Conservation (phyloP, 768 basidiomycete genomes). For the Clitopilus passeckerianus region DNA sequence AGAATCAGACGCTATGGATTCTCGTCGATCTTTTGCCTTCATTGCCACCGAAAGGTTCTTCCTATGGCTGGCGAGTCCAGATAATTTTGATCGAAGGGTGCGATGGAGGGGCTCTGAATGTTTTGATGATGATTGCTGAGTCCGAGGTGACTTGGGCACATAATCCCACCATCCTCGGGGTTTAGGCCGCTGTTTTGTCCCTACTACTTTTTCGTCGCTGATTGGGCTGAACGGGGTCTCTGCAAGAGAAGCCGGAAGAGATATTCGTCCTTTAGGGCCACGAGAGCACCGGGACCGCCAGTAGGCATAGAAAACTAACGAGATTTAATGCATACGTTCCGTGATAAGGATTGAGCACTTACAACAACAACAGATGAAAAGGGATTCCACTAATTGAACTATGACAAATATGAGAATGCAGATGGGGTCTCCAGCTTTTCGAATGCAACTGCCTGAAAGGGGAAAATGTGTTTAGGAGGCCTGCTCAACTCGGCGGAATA, state of each 20-base stretch:
- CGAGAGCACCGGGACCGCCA: conserved; percentile 48
- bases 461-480: neutral
- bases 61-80: neutral
- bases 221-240: conserved; percentile 14
- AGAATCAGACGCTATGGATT: neutral
- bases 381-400: conserved; percentile 46
- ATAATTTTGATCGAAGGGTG: conserved; percentile 2
- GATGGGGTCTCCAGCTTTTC: conserved; percentile 21
- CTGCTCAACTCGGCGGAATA: no score
- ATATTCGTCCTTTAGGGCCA: conserved; percentile 50
- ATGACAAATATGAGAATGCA: conserved; percentile 38
- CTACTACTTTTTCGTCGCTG: conserved; percentile 7
- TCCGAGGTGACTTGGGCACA: conserved; percentile 24
- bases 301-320: conserved; percentile 48
- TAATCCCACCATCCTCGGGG: conserved; percentile 56
- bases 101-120: conserved; percentile 1
- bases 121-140: neutral
- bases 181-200: conserved; percentile 14
- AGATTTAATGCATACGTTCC: conserved; percentile 4
- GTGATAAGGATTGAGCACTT: conserved; percentile 16
- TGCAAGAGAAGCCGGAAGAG: conserved; percentile 41
- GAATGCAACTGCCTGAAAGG: conserved; percentile 41
- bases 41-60: neutral
- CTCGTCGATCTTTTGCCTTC: neutral
- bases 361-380: conserved; percentile 63